Conservation (phyloP, 176 grass and related monocot species). For the Canna indica region DNA sequence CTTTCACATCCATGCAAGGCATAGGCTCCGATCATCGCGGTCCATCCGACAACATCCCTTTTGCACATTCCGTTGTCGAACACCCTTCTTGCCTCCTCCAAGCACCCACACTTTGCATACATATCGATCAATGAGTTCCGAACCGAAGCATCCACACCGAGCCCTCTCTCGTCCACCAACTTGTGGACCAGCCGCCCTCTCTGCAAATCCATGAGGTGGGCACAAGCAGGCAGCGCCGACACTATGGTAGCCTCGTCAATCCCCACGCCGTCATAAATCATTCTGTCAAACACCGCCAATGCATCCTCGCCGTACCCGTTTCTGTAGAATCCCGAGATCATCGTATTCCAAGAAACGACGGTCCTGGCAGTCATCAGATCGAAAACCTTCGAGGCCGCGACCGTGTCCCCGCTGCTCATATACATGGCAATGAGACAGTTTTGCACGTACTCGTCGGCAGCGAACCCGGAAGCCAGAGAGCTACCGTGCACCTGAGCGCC, state of each 20-base stretch:
- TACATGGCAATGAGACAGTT: constrained; percentile 52
- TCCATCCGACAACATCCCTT: constrained; percentile 57
- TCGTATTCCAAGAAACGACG: constrained; percentile 48
- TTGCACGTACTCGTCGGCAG: constrained; percentile 42
- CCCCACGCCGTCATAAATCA: constrained; percentile 18
- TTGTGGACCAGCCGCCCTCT: constrained; percentile 36
- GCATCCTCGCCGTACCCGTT: constrained; percentile 33
- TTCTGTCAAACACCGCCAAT: constrained; percentile 31
- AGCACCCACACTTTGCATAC: constrained; percentile 53
- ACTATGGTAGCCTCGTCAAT: constrained; percentile 43
- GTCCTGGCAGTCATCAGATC: constrained; percentile 24
- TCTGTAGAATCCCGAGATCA: constrained; percentile 36
- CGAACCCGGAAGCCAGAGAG: constrained; percentile 35
- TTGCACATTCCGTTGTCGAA: constrained; percentile 29
- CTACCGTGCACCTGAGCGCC: constrained; percentile 38
- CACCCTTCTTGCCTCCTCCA: constrained; percentile 36
- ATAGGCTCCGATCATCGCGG: constrained; percentile 42
- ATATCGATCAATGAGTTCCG: constrained; percentile 56
- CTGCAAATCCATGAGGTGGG: constrained; percentile 31
- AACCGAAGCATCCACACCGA: constrained; percentile 32
- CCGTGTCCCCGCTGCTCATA: constrained; percentile 37
- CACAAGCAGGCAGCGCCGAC: constrained; percentile 52
- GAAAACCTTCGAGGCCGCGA: constrained; percentile 29
- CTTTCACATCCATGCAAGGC: constrained; percentile 18
- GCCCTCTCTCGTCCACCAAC: constrained; percentile 32